These are phyloP conservation scores for Euphorbia pulcherrima DNA, from an alignment of 345 rosid genomes.

Conservation along the genomic window DNA sequence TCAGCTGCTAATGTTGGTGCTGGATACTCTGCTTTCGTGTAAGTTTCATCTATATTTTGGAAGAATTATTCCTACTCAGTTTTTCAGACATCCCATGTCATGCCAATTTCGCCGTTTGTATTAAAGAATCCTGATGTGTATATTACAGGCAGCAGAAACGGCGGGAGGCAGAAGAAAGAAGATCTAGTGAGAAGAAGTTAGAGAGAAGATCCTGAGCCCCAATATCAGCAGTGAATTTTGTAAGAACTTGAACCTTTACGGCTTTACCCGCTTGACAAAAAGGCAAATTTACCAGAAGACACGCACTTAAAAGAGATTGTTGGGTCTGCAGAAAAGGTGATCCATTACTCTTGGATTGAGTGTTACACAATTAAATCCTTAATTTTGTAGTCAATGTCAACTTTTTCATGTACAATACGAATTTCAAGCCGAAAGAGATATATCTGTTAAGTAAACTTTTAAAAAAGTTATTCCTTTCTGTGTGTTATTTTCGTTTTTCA, in stretches of 20 bases:
- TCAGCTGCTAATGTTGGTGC: conserved; percentile 75
- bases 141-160: conserved; percentile 74
- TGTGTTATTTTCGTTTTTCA: neutral
- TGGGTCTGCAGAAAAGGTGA: neutral
- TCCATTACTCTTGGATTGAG: neutral
- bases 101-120: neutral
- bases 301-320: neutral
- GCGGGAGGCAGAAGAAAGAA: conserved; percentile 76
- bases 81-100: neutral
- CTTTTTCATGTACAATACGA: neutral
- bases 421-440: conserved; percentile 24
- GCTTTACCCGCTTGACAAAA: neutral
- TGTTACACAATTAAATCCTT: neutral
- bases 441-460: neutral
- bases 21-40: conserved; percentile 91
- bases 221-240: neutral
- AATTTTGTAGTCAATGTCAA: conserved; percentile 10
- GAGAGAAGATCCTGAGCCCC: conserved; percentile 66
- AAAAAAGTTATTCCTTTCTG: neutral
- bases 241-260: neutral
- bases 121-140: neutral
- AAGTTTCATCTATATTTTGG: conserved; percentile 27
- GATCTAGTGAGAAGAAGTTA: conserved; percentile 63
- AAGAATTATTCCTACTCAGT: neutral
- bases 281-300: conserved; percentile 1